Base-by-base conservation (phyloP, 148 eudicot species). In the Chenopodium quinoa region DNA sequence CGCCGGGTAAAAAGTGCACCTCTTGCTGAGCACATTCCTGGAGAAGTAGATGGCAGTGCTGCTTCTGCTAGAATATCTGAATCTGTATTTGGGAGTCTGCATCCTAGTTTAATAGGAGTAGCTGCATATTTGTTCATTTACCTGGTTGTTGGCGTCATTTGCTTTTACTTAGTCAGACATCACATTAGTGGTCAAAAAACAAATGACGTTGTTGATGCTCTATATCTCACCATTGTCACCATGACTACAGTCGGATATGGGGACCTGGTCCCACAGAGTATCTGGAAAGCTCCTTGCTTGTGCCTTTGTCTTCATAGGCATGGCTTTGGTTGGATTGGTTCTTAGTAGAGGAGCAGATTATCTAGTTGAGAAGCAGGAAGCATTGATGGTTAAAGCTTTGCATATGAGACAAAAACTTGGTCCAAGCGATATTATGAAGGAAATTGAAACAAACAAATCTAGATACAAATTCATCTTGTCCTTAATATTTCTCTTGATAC, bases 241-340 rank as follows among this genome's bases (percentile, higher is more conserved):
- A 96, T 93, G 98, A 96, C 98, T 16, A 92, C 97, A 9, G 98
- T 93, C 34, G 99, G 99, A 16, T 96, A 96, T 65, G 99, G 99
- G 73, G 99, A 96, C 83, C 93, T 93, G 9, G 91, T 90, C 46
- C 99, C 99, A 9, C 75, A 84, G 63, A 89, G 88, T 65, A 12
- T 52, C 73, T 11, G 70, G 93, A 11, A 96, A 96, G 86, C 94
- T 96, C 58, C 91, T 96, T 52, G 92, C 99, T 14, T 93, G 98
- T 85, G 91, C 83, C 27, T 94, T 91, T 84, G 99, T 94, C 68
- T 96, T 96, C 83, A 80, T 89, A 2, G 99, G 99, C 13, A 90
- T 94, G 92, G 91, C 97, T 44, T 62, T 96, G 31, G 79, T 91
- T 75, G 93, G 88, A 25, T 37, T 93, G 29, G 73, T 88, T 54